These are phyloP conservation scores for Rehmannia glutinosa DNA, from an alignment of 257 asterid species.

Conservation along the genomic window DNA sequence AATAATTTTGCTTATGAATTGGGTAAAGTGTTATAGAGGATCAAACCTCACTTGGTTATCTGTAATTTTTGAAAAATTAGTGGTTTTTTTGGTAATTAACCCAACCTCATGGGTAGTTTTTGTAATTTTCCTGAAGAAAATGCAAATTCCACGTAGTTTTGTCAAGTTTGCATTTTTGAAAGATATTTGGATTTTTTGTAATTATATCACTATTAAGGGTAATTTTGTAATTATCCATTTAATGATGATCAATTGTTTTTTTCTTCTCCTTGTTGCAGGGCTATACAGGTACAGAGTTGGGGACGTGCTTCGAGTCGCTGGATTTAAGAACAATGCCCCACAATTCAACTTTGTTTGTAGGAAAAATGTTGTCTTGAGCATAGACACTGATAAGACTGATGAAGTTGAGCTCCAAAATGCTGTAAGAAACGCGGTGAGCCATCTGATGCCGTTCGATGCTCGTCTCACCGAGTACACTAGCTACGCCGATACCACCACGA, in stretches of 20 bases:
- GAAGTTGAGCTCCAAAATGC: slow-evolving; percentile 79
- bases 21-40: no score
- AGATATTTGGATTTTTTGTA: no score
- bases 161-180: no score
- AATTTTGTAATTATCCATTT: not conserved
- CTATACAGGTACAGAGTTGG: slow-evolving; percentile 69
- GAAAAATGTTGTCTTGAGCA: slow-evolving; percentile 75
- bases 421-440: slow-evolving; percentile 50
- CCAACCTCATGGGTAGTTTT: no score
- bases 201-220: no score
- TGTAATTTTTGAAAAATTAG: no score
- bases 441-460: slow-evolving; percentile 50
- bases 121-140: no score
- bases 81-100: no score
- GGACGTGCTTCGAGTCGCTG: slow-evolving; percentile 69
- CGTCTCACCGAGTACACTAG: slow-evolving; percentile 66
- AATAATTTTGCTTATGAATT: no score
- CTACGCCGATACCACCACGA: slow-evolving; percentile 48
- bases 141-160: no score
- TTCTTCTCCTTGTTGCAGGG: slow-evolving; percentile 26
- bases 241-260: not conserved
- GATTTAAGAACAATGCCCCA: slow-evolving; percentile 81
- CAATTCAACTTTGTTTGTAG: slow-evolving; percentile 75
- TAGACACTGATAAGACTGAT: slow-evolving; percentile 74
- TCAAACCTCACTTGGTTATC: no score